These are phyloP conservation scores for Chlorencoelia australis DNA, from an alignment of 2,329 filamentous ascomycete species.

Conservation along the genomic window DNA sequence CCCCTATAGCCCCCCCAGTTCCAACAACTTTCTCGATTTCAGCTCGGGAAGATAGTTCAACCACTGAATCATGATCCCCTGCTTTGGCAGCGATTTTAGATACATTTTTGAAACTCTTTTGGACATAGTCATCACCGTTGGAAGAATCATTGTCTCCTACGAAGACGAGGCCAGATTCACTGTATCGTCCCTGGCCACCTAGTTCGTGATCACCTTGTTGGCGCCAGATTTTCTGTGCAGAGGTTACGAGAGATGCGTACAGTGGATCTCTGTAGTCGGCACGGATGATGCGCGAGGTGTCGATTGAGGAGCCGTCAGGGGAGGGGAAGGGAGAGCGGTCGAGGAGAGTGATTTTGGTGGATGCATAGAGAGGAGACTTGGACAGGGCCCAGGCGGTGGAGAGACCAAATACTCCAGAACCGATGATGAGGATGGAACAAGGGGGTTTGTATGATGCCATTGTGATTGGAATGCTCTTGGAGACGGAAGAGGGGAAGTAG, in stretches of 20 bases:
- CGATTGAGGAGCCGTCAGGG: conserved; percentile 49
- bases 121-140: conserved; percentile 40
- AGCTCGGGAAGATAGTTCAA: conserved; percentile 34
- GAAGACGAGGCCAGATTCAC: conserved; percentile 58
- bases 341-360: conserved; percentile 46
- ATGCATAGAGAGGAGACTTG: conserved; percentile 43
- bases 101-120: conserved; percentile 52
- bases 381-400: conserved; percentile 62
- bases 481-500: not conserved
- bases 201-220: conserved; percentile 38
- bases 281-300: conserved; percentile 54
- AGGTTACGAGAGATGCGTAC: conserved; percentile 64
- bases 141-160: conserved; percentile 39
- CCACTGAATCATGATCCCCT: conserved; percentile 18
- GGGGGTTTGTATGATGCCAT: conserved; percentile 4
- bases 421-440: conserved; percentile 55
- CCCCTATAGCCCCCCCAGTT: conserved; percentile 44
- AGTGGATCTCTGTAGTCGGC: conserved; percentile 72
- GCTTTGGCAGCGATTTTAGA: conserved; percentile 27
- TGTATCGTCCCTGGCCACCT: conserved; percentile 57
- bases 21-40: conserved; percentile 37
- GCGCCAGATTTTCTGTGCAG: conserved; percentile 62
- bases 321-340: conserved; percentile 50
- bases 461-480: not conserved
- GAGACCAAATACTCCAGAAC: conserved; percentile 47